phyloP scores from a whole-genome alignment of 257 asterid species.

The Echium plantagineum region DNA sequence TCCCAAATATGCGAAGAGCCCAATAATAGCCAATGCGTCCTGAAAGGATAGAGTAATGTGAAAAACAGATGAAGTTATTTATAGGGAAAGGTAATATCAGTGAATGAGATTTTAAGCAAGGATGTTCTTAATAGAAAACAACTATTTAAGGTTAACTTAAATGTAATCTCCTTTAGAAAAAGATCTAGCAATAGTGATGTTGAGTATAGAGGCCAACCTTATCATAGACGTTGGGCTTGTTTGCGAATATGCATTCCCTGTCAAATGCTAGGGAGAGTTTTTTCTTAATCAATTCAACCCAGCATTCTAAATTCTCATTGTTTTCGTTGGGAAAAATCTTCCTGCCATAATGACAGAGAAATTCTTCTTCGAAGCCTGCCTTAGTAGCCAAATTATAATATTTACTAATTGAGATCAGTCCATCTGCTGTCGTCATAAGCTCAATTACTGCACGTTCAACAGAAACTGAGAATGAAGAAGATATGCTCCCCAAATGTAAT shows the following conservation, averaged over 20 bases:
- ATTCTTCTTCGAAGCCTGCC: conserved; percentile 76
- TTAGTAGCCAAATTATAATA: conserved; percentile 56
- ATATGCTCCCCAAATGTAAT: conserved; percentile 33
- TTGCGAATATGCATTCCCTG: conserved; percentile 52
- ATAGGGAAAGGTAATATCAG: not conserved
- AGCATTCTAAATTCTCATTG: conserved; percentile 49
- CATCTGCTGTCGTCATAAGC: conserved; percentile 45
- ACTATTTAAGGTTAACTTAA: not conserved
- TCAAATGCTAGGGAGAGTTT: conserved; percentile 52
- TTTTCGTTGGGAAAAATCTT: conserved; percentile 50
- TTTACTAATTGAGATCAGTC: conserved; percentile 42
- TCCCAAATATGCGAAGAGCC: conserved; percentile 69
- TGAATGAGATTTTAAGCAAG: not conserved
- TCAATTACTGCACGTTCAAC: conserved; percentile 36
- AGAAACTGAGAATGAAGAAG: conserved; percentile 30
- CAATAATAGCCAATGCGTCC: conserved; percentile 44
- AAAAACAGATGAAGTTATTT: not conserved
- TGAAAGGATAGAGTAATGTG: conserved; percentile 5
- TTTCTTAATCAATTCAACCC: conserved; percentile 63
- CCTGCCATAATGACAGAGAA: conserved; percentile 52
- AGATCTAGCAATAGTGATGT: not conserved
- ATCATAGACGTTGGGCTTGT: conserved; percentile 29
- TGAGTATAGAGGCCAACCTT: conserved; percentile 28
- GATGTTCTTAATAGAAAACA: not conserved
- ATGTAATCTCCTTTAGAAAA: not conserved